phyloP scores from a whole-genome alignment of 345 rosid genomes.

The Kernera saxatilis region DNA sequence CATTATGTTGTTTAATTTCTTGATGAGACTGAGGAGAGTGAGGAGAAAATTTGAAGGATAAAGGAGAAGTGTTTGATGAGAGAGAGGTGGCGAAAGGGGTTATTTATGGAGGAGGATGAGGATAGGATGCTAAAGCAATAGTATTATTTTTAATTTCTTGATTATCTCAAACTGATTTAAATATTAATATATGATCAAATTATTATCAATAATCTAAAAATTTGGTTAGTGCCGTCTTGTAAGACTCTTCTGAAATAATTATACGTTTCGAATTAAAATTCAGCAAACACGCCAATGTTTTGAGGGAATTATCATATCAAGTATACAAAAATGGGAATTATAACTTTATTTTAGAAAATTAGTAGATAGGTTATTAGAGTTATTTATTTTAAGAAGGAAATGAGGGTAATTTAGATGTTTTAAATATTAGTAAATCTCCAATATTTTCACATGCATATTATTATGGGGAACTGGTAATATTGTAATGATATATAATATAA shows the following conservation, averaged over 20 bases:
- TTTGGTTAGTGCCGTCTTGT: constrained; percentile 20
- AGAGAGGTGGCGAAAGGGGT: constrained; percentile 19
- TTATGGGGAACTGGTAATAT: not conserved
- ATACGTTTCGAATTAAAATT: not conserved
- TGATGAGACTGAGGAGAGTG: constrained; percentile 15
- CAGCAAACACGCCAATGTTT: not conserved
- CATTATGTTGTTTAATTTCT: constrained; percentile 31
- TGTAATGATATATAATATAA: not conserved
- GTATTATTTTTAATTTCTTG: constrained; percentile 5
- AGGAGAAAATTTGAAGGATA: not conserved
- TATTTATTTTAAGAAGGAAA: not conserved
- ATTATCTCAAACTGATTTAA: not conserved
- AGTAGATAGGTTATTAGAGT: not conserved
- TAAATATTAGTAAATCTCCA: not conserved
- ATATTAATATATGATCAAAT: not conserved
- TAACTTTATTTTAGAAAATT: not conserved
- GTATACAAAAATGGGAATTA: not conserved
- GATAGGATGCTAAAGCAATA: constrained; percentile 17
- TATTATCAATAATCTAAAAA: not conserved
- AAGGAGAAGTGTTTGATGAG: constrained; percentile 25
- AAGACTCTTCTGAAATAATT: constrained; percentile 19
- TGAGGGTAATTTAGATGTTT: not conserved
- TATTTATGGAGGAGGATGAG: constrained; percentile 39
- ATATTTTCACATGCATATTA: not conserved
- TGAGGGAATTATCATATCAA: not conserved